Evolutionary conservation across 2,329 filamentous ascomycete species (phyloP).

Genomic region (Magnaporthales sp.): DNA sequence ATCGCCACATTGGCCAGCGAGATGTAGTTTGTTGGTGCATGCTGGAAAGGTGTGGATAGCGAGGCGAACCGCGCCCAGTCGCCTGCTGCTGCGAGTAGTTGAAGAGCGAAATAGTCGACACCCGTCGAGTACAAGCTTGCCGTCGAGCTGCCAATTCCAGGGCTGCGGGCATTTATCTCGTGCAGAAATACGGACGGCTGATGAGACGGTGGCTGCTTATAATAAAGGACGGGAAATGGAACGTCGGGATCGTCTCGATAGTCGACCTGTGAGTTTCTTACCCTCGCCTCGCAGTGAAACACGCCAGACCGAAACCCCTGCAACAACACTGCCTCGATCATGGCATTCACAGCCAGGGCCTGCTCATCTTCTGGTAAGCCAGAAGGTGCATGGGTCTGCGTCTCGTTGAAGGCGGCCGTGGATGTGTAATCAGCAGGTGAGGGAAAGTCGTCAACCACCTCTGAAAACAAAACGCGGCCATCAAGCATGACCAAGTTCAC

Average conservation of each 20-base stretch:
- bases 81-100: slow-evolving; percentile 14
- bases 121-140: slow-evolving; percentile 17
- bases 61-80: slow-evolving; percentile 11
- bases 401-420: slow-evolving; percentile 15
- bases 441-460: slow-evolving; percentile 29
- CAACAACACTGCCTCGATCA: slow-evolving; percentile 7
- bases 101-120: slow-evolving; percentile 20
- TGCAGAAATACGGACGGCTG: slow-evolving; percentile 14
- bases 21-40: neutral
- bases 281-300: slow-evolving; percentile 20
- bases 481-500: slow-evolving; percentile 29
- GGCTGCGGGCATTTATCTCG: slow-evolving; percentile 21
- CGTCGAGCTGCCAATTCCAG: slow-evolving; percentile 16
- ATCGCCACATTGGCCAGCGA: neutral
- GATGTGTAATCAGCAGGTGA: slow-evolving; percentile 15
- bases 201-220: neutral
- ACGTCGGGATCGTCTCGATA: slow-evolving; percentile 14
- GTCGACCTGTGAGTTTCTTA: slow-evolving; percentile 14
- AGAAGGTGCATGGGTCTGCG: slow-evolving; percentile 15
- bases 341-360: slow-evolving; percentile 9
- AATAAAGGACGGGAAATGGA: neutral
- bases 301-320: slow-evolving; percentile 18
- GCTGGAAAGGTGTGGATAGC: slow-evolving; percentile 14
- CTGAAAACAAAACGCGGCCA: slow-evolving; percentile 28
- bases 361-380: slow-evolving; percentile 11